A percentile compares a stretch with the other conserved stretches of the same genome.
These are phyloP conservation scores for Endothia cerciana DNA, from an alignment of 2,329 filamentous ascomycete species.

Conservation along the genomic window DNA sequence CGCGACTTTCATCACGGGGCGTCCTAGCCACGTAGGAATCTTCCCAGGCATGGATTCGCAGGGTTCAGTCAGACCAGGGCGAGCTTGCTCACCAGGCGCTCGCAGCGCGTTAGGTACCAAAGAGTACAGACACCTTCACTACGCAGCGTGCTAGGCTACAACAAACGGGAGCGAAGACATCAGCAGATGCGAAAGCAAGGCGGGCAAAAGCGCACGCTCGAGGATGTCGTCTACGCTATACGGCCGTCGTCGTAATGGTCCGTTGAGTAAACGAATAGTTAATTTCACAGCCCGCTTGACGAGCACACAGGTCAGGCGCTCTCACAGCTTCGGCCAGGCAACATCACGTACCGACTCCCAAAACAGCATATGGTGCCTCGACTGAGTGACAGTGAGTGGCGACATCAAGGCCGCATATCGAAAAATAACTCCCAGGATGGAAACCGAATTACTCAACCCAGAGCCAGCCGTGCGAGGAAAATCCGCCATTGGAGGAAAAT, in stretches of 20 bases:
- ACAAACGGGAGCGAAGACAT: neutral
- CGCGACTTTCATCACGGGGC: neutral
- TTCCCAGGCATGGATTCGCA: neutral
- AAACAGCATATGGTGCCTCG: neutral
- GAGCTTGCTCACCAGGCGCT: neutral
- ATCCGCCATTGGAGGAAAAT: slow-evolving; percentile 3
- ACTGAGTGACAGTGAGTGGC: neutral
- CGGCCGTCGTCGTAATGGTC: neutral
- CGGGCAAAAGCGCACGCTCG: neutral
- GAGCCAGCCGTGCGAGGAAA: neutral
- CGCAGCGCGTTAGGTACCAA: neutral
- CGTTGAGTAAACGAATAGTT: neutral
- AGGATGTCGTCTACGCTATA: neutral
- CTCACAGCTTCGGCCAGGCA: neutral
- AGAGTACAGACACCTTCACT: neutral
- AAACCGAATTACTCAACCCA: neutral
- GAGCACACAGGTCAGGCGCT: neutral
- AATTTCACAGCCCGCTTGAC: neutral
- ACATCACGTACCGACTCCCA: neutral
- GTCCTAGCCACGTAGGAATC: neutral
- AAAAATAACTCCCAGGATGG: neutral
- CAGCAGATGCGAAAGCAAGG: neutral
- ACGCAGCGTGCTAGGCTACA: neutral
- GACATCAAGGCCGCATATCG: neutral
- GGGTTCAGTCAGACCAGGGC: neutral